These are phyloP conservation scores for Leishmania gerbilli DNA, from an alignment of 208 protist species.

Conservation along the genomic window DNA sequence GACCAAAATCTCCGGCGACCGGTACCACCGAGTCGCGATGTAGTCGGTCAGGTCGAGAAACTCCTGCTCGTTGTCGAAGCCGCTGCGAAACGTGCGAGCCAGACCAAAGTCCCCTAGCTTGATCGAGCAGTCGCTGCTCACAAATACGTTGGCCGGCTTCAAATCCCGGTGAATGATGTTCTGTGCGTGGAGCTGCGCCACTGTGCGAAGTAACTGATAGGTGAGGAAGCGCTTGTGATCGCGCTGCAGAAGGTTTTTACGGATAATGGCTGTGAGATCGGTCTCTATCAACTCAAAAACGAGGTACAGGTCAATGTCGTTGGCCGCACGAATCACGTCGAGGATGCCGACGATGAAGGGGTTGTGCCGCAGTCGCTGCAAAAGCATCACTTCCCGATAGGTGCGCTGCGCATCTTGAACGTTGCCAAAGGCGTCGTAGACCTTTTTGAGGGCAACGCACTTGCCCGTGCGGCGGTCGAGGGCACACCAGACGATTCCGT, in stretches of 20 bases:
- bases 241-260: slow-evolving; percentile 95
- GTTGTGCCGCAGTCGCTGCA: slow-evolving; percentile 76
- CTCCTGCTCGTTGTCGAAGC: slow-evolving; percentile 40
- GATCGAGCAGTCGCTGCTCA: slow-evolving; percentile 93
- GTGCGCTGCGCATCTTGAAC: slow-evolving; percentile 93
- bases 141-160: slow-evolving; percentile 93
- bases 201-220: slow-evolving; percentile 95
- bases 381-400: slow-evolving; percentile 97
- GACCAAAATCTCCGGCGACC: slow-evolving; percentile 98
- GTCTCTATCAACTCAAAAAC: slow-evolving; percentile 97
- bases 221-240: slow-evolving; percentile 94
- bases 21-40: slow-evolving; percentile 97
- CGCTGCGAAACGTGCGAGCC: slow-evolving; percentile 84
- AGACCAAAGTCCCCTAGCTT: slow-evolving; percentile 98
- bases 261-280: slow-evolving; percentile 93
- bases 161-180: slow-evolving; percentile 93
- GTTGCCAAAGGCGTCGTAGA: slow-evolving; percentile 97
- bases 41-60: slow-evolving; percentile 93
- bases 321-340: slow-evolving; percentile 97
- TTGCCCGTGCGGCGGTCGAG: slow-evolving; percentile 85
- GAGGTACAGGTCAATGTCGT: slow-evolving; percentile 97
- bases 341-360: slow-evolving; percentile 93
- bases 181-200: slow-evolving; percentile 93
- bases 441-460: slow-evolving; percentile 96
- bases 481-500: slow-evolving; percentile 96